A percentile compares a stretch with the other conserved stretches of the same genome.
These are phyloP conservation scores for Aspergillus amoenus DNA, from an alignment of 2,329 filamentous ascomycete species.

Conservation along the genomic window DNA sequence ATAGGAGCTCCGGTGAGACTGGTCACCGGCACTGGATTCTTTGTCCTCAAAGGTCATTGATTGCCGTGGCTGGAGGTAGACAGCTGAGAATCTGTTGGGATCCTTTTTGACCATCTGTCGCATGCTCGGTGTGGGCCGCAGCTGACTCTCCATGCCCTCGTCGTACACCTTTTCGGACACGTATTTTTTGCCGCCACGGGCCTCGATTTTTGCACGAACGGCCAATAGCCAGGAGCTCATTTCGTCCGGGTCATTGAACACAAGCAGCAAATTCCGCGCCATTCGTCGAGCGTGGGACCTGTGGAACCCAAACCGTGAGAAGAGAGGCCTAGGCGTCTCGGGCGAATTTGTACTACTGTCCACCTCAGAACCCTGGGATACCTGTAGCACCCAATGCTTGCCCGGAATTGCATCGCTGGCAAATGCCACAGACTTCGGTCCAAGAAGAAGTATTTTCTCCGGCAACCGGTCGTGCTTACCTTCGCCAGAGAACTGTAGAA, in stretches of 20 bases:
- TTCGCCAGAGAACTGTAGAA: conserved; percentile 47
- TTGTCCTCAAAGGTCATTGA: conserved; percentile 25
- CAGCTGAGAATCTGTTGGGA: conserved; percentile 32
- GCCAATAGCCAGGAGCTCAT: conserved; percentile 47
- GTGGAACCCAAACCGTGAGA: conserved; percentile 43
- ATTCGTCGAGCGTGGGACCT: conserved; percentile 33
- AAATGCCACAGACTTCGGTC: conserved; percentile 48
- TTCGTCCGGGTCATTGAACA: conserved; percentile 44
- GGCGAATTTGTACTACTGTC: conserved; percentile 24
- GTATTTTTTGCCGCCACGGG: conserved; percentile 46
- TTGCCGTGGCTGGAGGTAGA: conserved; percentile 28
- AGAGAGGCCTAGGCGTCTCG: conserved; percentile 35
- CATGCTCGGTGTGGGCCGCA: conserved; percentile 29
- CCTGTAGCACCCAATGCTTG: conserved; percentile 49
- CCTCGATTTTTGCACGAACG: conserved; percentile 47
- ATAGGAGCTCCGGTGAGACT: conserved; percentile 30
- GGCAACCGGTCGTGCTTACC: conserved; percentile 47
- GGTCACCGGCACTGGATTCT: conserved; percentile 23
- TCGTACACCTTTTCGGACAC: conserved; percentile 37
- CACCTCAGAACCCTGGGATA: conserved; percentile 40
- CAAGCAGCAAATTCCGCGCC: conserved; percentile 43
- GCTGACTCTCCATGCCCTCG: conserved; percentile 26
- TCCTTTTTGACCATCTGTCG: conserved; percentile 37
- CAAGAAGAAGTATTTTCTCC: conserved; percentile 48
- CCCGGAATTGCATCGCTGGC: conserved; percentile 51